Evolutionary conservation across 768 basidiomycete genomes (phyloP).

Genomic region (Mycena filopes): DNA sequence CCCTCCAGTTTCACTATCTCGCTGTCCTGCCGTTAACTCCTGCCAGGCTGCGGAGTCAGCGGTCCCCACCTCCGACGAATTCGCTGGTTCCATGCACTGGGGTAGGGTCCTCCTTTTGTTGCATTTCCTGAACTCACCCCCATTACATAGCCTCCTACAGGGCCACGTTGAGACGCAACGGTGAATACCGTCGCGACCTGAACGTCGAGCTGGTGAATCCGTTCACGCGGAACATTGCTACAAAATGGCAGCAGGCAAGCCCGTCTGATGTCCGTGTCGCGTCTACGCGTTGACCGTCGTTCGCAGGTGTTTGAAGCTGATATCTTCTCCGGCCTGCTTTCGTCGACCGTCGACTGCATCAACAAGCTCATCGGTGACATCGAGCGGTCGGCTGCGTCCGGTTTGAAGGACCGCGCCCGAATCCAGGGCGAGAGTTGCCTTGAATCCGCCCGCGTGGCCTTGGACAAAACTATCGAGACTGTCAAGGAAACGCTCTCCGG

Average conservation of each 20-base stretch:
- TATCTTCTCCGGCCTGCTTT: slow-evolving; percentile 61
- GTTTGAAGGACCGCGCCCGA: slow-evolving; percentile 62
- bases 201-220: slow-evolving; percentile 68
- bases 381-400: slow-evolving; percentile 59
- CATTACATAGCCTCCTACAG: slow-evolving; percentile 59
- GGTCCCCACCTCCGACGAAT: slow-evolving; percentile 58
- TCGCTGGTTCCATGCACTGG: slow-evolving; percentile 69
- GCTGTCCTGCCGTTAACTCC: neutral
- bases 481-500: slow-evolving; percentile 61
- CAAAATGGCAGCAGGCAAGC: slow-evolving; percentile 58
- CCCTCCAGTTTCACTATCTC: neutral
- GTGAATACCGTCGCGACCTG: slow-evolving; percentile 66
- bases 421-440: slow-evolving; percentile 62
- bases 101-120: slow-evolving; percentile 43
- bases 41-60: slow-evolving; percentile 55
- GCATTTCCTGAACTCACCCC: neutral
- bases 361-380: slow-evolving; percentile 60
- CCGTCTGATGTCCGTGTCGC: neutral
- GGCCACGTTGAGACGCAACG: slow-evolving; percentile 62
- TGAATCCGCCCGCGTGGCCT: slow-evolving; percentile 61
- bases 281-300: neutral
- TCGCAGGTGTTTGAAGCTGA: slow-evolving; percentile 63
- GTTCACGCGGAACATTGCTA: slow-evolving; percentile 68
- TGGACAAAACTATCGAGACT: slow-evolving; percentile 58
- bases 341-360: slow-evolving; percentile 48